Conservation (phyloP, 1,284 basidiomycete genomes). For the Peniophora sp. region DNA sequence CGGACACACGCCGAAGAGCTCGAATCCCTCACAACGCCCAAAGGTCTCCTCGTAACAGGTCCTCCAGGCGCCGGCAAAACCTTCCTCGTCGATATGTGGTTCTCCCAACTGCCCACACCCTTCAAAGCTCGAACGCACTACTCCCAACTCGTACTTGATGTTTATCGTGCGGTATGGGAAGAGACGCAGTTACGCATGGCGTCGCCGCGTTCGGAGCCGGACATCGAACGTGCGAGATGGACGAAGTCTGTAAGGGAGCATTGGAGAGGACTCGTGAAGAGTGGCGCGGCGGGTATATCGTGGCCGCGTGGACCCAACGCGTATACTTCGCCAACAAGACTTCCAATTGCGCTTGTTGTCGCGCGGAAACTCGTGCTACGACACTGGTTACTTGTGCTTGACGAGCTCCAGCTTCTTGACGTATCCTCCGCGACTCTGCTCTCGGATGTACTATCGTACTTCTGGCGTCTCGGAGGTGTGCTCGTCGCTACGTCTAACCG, state of each 20-base stretch:
- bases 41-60: slow-evolving; percentile 69
- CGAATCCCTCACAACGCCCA: slow-evolving; percentile 47
- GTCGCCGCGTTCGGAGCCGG: slow-evolving; percentile 9
- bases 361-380: slow-evolving; percentile 40
- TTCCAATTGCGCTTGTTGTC: slow-evolving; percentile 34
- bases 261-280: slow-evolving; percentile 21
- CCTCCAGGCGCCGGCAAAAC: slow-evolving; percentile 77
- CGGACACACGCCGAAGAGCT: slow-evolving; percentile 54
- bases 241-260: slow-evolving; percentile 28
- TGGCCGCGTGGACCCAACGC: slow-evolving; percentile 21
- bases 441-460: slow-evolving; percentile 67
- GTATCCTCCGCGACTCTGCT: slow-evolving; percentile 60
- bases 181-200: slow-evolving; percentile 41
- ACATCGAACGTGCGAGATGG: slow-evolving; percentile 19
- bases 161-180: slow-evolving; percentile 60
- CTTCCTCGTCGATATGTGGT: slow-evolving; percentile 63
- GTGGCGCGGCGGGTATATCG: slow-evolving; percentile 24
- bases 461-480: slow-evolving; percentile 70
- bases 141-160: slow-evolving; percentile 58
- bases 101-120: slow-evolving; percentile 45
- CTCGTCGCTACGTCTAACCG: slow-evolving; percentile 50
- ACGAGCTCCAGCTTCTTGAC: slow-evolving; percentile 69
- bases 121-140: slow-evolving; percentile 64
- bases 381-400: slow-evolving; percentile 58
- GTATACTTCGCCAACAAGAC: slow-evolving; percentile 11